phyloP scores from a whole-genome alignment of 805 yeast genomes.

The Myxozyma melibiosi region DNA sequence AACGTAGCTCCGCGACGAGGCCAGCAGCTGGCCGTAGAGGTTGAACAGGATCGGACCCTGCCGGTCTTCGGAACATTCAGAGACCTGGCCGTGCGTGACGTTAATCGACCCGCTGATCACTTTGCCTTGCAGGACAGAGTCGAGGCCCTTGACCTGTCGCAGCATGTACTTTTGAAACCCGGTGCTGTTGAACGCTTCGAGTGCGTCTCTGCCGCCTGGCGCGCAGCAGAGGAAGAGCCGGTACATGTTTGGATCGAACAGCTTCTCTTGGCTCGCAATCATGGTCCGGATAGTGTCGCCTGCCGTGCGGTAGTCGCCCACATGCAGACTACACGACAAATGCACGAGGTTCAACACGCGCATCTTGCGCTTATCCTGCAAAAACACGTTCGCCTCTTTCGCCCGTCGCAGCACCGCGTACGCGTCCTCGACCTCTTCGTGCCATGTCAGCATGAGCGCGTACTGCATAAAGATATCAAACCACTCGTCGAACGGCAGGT shows the following conservation, averaged over 20 bases:
- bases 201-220: constrained; percentile 59
- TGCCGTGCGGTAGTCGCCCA: constrained; percentile 57
- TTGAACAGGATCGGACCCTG: constrained; percentile 64
- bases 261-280: constrained; percentile 54
- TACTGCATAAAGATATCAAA: constrained; percentile 79
- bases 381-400: constrained; percentile 74
- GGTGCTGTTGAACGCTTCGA: constrained; percentile 67
- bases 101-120: constrained; percentile 79
- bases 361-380: constrained; percentile 62
- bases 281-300: constrained; percentile 58
- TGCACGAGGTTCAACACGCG: constrained; percentile 65
- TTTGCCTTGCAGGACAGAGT: constrained; percentile 59
- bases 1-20: constrained; percentile 77
- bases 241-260: constrained; percentile 70
- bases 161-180: constrained; percentile 88
- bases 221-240: constrained; percentile 66
- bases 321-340: constrained; percentile 57
- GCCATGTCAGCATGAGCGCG: constrained; percentile 65
- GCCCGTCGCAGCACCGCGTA: constrained; percentile 72
- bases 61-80: constrained; percentile 10
- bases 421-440: constrained; percentile 64
- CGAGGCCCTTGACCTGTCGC: constrained; percentile 88
- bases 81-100: constrained; percentile 39
- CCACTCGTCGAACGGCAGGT: constrained; percentile 79
- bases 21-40: constrained; percentile 77